These are phyloP conservation scores for Monosporozyma servazzii DNA, from an alignment of 805 yeast genomes.

Conservation along the genomic window DNA sequence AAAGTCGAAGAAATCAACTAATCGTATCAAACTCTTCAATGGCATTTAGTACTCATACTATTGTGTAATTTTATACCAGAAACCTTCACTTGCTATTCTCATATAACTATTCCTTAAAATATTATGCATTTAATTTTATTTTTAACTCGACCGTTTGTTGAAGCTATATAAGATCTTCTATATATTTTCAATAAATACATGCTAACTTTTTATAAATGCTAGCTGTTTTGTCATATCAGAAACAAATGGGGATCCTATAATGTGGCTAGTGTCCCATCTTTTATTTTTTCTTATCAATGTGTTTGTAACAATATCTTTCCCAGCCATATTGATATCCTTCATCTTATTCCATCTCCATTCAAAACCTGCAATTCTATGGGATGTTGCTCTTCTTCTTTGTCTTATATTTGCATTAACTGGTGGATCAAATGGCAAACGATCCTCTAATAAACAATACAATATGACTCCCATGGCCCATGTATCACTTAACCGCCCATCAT, in stretches of 20 bases:
- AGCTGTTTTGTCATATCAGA: conserved; percentile 5
- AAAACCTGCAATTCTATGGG: conserved; percentile 85
- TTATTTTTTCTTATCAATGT: conserved; percentile 25
- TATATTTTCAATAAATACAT: not conserved
- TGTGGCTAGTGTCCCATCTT: conserved; percentile 22
- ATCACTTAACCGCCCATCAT: conserved; percentile 86
- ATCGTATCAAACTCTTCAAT: not conserved
- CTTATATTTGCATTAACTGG: conserved; percentile 44
- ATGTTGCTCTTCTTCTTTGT: conserved; percentile 37
- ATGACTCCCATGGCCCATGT: conserved; percentile 93
- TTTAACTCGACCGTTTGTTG: too few relatives aligned
- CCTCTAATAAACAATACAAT: conserved; percentile 75
- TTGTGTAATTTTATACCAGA: not conserved
- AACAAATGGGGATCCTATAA: conserved; percentile 19
- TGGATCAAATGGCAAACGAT: conserved; percentile 85
- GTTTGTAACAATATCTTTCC: conserved; percentile 24
- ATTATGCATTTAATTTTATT: not conserved
- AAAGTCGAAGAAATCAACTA: not conserved
- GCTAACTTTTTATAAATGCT: conserved; percentile 1
- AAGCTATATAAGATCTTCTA: not conserved
- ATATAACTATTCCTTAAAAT: not conserved
- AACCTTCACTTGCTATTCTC: not conserved
- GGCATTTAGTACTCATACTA: not conserved
- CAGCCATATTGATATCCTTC: conserved; percentile 5
- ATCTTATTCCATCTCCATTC: conserved; percentile 80